Evolutionary conservation across 371 early-diverging fungal species (phyloP), one percentile per base, ranked within the genome.

Genomic region (Haplosporangium sp.): DNA sequence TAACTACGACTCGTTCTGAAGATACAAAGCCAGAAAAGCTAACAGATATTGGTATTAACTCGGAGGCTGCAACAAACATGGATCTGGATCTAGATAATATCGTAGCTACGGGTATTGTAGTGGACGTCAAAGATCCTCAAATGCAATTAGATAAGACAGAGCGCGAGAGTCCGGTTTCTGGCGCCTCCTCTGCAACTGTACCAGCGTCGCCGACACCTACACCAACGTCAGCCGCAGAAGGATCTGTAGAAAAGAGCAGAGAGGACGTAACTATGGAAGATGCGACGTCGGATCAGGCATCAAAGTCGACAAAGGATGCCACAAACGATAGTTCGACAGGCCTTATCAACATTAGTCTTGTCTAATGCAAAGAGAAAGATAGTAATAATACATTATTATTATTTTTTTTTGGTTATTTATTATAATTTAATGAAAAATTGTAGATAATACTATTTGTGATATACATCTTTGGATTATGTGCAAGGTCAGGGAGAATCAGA

Each of bases 291-390:
- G 55, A 55, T 4, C n/a, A 17, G 7, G 44, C 9, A 8, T 38
- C 58, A 44, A 34, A 42, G 53, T 39, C 67, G 1, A 19, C 56
- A 15, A 40, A 13, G 10, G 48, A 34, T 56, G 57, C 44, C 1
- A 57, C 44, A 20, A 11, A 4, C 17, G 44, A 27, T 2, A 20
- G 55, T 55, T 55, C 55, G 6, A 61, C 27, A 5, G 58, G 45
- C 8, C 50, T 72, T 13, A 72, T 67, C 58, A 67, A 58, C 44
- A 66, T 67, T 34, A 66, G 63, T 47, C 72, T 65, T 39, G 53
- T 52, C 7, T 65, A 59, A 58, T 27, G 27, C 27, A 27, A 27
- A 27, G 27, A 47, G 9, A 20, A 10, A 55, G 3, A 8, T 27
- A 55, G 17, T 34, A 34, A 34, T 55, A 55, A 15, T 55, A 34